Conservation (phyloP, 2,329 filamentous ascomycete species). For the Pseudogymnoascus sp. region DNA sequence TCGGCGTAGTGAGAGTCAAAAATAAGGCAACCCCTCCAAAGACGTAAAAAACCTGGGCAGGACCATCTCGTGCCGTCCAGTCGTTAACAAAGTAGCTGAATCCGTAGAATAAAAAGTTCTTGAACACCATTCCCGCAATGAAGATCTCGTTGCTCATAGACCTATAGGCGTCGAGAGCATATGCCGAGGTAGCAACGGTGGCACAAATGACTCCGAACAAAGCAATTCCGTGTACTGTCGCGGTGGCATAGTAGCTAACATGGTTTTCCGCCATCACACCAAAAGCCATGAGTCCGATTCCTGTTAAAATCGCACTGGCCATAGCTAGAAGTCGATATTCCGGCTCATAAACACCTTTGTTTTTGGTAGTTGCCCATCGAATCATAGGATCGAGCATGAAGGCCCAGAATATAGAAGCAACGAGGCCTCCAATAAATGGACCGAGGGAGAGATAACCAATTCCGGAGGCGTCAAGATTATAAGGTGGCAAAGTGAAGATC, state of each 20-base stretch:
- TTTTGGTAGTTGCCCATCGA: neutral
- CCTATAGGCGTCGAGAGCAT: conserved; percentile 34
- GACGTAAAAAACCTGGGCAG: conserved; percentile 32
- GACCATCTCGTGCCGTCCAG: conserved; percentile 32
- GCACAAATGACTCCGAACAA: conserved; percentile 25
- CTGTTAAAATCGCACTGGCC: neutral
- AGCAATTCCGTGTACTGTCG: conserved; percentile 27
- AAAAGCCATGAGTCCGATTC: conserved; percentile 26
- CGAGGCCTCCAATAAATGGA: neutral
- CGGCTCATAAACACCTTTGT: neutral
- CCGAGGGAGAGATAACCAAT: neutral
- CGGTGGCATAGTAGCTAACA: conserved; percentile 26
- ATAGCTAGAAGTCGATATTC: neutral
- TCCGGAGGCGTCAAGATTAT: neutral
- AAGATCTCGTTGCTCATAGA: conserved; percentile 37
- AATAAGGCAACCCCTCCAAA: conserved; percentile 26
- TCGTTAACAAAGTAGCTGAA: conserved; percentile 38
- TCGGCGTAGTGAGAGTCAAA: neutral
- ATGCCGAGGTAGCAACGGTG: conserved; percentile 29
- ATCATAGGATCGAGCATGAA: neutral
- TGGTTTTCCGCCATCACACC: conserved; percentile 27
- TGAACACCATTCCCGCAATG: conserved; percentile 37
- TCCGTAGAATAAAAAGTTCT: conserved; percentile 38
- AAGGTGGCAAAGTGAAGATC: neutral
- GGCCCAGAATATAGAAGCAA: too few species aligned